A percentile compares a stretch with the other conserved stretches of the same genome.
phyloP scores from a whole-genome alignment of 345 rosid species.

The Firmiana major region DNA sequence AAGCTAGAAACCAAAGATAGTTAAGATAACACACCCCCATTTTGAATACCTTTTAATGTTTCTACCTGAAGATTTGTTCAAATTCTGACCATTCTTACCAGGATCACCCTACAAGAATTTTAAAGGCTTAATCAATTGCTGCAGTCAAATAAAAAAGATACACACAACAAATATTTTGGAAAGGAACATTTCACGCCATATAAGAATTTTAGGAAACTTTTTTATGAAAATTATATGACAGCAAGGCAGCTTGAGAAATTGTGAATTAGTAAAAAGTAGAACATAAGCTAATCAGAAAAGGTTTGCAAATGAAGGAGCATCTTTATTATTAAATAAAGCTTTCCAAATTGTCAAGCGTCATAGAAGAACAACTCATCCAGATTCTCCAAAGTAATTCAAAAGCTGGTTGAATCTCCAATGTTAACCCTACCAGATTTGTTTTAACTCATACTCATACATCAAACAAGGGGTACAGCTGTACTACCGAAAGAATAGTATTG shows the following conservation, averaged over 20 bases:
- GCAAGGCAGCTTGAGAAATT: background rate
- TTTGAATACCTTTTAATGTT: slow-evolving; percentile 2
- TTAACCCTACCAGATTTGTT: background rate
- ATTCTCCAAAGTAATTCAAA: background rate
- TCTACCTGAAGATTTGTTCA: background rate
- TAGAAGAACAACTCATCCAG: background rate
- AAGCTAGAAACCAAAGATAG: background rate
- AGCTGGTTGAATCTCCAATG: background rate
- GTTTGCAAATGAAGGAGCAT: background rate
- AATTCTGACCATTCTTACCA: background rate
- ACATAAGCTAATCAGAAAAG: background rate
- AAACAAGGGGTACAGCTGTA: background rate
- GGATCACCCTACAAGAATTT: background rate
- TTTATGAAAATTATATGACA: background rate
- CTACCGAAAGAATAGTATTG: background rate
- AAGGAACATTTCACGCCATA: background rate
- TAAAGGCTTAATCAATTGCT: background rate
- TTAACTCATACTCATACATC: background rate
- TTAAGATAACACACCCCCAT: slow-evolving; percentile 9
- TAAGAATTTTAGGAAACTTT: background rate
- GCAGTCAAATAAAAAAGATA: background rate
- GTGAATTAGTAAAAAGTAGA: background rate
- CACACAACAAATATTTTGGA: background rate
- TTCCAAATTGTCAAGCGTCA: background rate
- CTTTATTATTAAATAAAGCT: background rate